A percentile compares a stretch with the other conserved stretches of the same genome.
phyloP scores from a whole-genome alignment of 352 stramenopile species.

The Globisporangium canariense region DNA sequence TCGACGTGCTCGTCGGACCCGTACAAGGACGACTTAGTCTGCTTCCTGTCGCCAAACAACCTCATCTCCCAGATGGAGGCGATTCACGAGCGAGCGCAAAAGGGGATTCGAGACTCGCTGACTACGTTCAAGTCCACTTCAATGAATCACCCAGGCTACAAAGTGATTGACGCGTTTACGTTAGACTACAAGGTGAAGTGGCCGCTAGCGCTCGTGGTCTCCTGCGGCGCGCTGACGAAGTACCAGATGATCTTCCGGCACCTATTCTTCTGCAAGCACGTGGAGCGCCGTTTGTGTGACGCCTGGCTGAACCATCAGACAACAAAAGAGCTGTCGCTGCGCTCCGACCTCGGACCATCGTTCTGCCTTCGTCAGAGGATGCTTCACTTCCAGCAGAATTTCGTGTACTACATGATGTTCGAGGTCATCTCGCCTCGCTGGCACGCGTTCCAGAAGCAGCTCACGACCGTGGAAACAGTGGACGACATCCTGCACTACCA shows the following conservation, averaged over 20 bases:
- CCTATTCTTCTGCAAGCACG: slow-evolving; percentile 99
- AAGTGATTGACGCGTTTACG: slow-evolving; percentile 95
- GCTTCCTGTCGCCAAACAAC: slow-evolving; percentile 81
- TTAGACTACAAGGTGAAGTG: slow-evolving; percentile 97
- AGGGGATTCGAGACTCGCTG: slow-evolving; percentile 58
- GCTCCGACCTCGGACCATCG: slow-evolving; percentile 85
- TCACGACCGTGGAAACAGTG: slow-evolving; percentile 80
- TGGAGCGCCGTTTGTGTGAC: slow-evolving; percentile 94
- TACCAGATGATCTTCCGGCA: slow-evolving; percentile 99
- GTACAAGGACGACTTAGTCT: slow-evolving; percentile 91
- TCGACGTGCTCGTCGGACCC: slow-evolving; percentile 85
- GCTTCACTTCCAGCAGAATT: slow-evolving; percentile 99
- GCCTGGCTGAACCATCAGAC: slow-evolving; percentile 96
- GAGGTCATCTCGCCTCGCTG: slow-evolving; percentile 94
- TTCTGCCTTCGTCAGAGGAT: slow-evolving; percentile 97
- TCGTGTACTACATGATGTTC: slow-evolving; percentile 99
- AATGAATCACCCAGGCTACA: slow-evolving; percentile 68
- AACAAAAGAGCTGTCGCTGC: slow-evolving; percentile 88
- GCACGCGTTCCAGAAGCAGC: slow-evolving; percentile 86
- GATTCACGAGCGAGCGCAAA: slow-evolving; percentile 85
- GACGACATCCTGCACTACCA: slow-evolving; percentile 95
- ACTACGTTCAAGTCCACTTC: slow-evolving; percentile 69
- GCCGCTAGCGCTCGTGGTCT: slow-evolving; percentile 97
- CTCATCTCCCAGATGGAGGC: slow-evolving; percentile 92
- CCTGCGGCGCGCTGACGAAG: slow-evolving; percentile 90